Evolutionary conservation across 495 filamentous ascomycete genomes (phyloP).

Genomic region (Penicillium cinerascens): DNA sequence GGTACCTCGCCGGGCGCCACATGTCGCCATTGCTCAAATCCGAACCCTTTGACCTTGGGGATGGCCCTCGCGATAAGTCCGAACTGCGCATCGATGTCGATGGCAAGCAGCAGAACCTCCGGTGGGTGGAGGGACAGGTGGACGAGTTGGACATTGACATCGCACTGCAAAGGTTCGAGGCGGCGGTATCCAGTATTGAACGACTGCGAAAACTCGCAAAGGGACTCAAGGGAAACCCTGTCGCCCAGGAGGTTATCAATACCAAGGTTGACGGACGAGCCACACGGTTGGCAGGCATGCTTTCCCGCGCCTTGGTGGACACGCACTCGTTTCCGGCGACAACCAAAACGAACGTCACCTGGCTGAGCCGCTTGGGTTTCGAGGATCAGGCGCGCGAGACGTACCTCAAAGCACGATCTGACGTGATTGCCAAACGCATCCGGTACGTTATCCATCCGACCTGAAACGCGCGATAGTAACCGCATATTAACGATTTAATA

Average conservation of each 20-base stretch:
- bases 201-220: slow-evolving; percentile 73
- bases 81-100: slow-evolving; percentile 90
- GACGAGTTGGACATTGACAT: slow-evolving; percentile 96
- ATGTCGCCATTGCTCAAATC: slow-evolving; percentile 27
- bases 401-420: slow-evolving; percentile 74
- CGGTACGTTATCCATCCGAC: slow-evolving; percentile 50
- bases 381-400: slow-evolving; percentile 85
- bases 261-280: slow-evolving; percentile 88
- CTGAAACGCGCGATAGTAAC: background rate
- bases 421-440: slow-evolving; percentile 72
- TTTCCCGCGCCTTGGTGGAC: slow-evolving; percentile 71
- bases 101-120: slow-evolving; percentile 90
- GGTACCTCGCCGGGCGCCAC: slow-evolving; percentile 56
- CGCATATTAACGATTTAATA: slow-evolving; percentile 24
- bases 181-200: slow-evolving; percentile 76
- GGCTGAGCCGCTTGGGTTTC: slow-evolving; percentile 82
- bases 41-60: slow-evolving; percentile 61
- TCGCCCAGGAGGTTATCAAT: slow-evolving; percentile 84
- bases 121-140: slow-evolving; percentile 92
- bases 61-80: slow-evolving; percentile 64
- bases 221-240: slow-evolving; percentile 74
- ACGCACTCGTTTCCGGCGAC: slow-evolving; percentile 66
- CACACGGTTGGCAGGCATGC: slow-evolving; percentile 65
- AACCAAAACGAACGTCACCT: slow-evolving; percentile 70
- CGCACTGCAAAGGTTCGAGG: slow-evolving; percentile 84